Evolutionary conservation across 1,139 yeast species (phyloP), one percentile per base, ranked within the genome.

Genomic region (Saccharomyces hybrid): DNA sequence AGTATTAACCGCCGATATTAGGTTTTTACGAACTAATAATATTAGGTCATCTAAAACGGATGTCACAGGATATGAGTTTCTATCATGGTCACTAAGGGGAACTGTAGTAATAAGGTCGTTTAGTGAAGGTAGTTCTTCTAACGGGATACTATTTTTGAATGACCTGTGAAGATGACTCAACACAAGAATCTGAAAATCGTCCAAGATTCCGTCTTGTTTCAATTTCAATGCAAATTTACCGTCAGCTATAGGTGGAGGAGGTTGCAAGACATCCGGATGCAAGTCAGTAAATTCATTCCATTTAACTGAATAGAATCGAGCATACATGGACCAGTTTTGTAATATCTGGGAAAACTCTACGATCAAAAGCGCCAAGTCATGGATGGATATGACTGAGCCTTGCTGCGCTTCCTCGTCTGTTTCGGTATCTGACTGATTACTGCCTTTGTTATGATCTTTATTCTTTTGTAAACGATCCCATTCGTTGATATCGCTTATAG

Each of bases 41-140:
- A 90, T 80, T 49, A 88, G 74, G 67, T 93, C 99, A 66, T 93
- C 99, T 46, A 91, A 82, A 9, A 89, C 84, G 0, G 98, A 89
- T 0, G 96, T 82, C 4, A 87, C 81, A 3, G 95, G 86, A 3
- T 87, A 64, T 14, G 67, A 63, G 1, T 64, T 60, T 13, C 57
- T 53, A 47, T 66, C 70, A 5, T 82, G 50, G 75, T 79, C 58
- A 79, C 88, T 9, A 78, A 63, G 38, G 59, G 63, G 56, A 5
- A 53, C 55, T 20, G 53, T 48, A 3, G 56, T 50, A 4, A 69
- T 60, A 34, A 62, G 59, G 14, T 69, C 61, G 50, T 72, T 72
- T 28, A 74, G 56, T 28, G 67, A 61, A 9, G 96, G 96, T 25
- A 87, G 61, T 61, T 87, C 91, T 68, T 93, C 98, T 41, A 89